phyloP scores from a whole-genome alignment of 148 eudicot species.

The Drosera capensis region DNA sequence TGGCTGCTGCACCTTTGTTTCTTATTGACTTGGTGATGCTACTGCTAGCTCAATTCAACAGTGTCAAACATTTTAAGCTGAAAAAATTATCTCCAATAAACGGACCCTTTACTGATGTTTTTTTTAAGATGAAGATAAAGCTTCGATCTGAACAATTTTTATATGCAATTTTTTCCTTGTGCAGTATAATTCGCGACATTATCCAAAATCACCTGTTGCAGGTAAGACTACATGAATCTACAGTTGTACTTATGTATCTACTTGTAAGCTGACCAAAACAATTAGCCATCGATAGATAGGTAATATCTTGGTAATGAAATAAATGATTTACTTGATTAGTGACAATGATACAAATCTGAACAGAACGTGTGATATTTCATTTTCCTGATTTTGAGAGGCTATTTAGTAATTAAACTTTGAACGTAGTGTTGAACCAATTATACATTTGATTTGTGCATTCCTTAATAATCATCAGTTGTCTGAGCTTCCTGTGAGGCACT shows the following conservation, averaged over 20 bases:
- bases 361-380: too few relatives aligned
- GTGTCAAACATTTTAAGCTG: too few relatives aligned
- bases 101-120: neutral
- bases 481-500: neutral
- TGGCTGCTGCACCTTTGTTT: too few relatives aligned
- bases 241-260: too few relatives aligned
- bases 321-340: too few relatives aligned
- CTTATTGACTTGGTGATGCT: too few relatives aligned
- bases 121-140: neutral
- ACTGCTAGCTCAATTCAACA: too few relatives aligned
- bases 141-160: neutral
- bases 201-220: constrained; percentile 94
- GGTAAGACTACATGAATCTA: constrained; percentile 21
- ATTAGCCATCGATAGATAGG: too few relatives aligned
- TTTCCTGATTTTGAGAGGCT: neutral
- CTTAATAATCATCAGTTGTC: neutral
- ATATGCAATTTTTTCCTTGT: constrained; percentile 1
- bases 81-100: neutral
- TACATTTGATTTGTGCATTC: neutral
- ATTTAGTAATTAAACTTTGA: too few relatives aligned
- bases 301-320: too few relatives aligned
- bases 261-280: too few relatives aligned
- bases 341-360: too few relatives aligned
- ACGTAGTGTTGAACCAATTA: neutral
- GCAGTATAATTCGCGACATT: constrained; percentile 93